phyloP scores from a whole-genome alignment of 2,329 filamentous ascomycete genomes.

The Endothia cerciana region DNA sequence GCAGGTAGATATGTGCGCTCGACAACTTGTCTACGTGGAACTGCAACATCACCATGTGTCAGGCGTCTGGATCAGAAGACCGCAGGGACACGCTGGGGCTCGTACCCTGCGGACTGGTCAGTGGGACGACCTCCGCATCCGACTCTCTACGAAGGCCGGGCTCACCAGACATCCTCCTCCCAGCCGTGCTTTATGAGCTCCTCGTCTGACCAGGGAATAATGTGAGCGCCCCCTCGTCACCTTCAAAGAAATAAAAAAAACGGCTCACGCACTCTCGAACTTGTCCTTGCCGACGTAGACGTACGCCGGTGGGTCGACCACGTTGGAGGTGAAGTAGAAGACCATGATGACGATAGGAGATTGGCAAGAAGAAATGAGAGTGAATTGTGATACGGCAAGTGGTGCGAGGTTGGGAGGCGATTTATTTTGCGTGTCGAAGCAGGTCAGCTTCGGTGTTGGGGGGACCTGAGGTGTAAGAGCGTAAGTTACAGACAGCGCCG shows the following conservation, averaged over 20 bases:
- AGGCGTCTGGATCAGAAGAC: slow-evolving; percentile 7
- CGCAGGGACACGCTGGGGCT: slow-evolving; percentile 9
- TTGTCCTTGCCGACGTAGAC: slow-evolving; percentile 99
- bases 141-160: slow-evolving; percentile 4
- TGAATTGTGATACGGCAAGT: background rate
- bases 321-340: slow-evolving; percentile 90
- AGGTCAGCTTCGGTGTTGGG: background rate
- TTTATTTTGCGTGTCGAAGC: background rate
- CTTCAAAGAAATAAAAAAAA: slow-evolving; percentile 9
- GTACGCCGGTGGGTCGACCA: slow-evolving; percentile 79
- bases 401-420: background rate
- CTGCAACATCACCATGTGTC: slow-evolving; percentile 45
- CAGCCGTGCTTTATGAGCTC: slow-evolving; percentile 92
- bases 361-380: background rate
- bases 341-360: slow-evolving; percentile 65
- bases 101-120: slow-evolving; percentile 38
- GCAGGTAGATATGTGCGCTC: slow-evolving; percentile 93
- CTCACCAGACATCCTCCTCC: slow-evolving; percentile 93
- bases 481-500: background rate
- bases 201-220: slow-evolving; percentile 69
- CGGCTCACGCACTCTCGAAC: slow-evolving; percentile 78
- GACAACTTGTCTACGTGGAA: slow-evolving; percentile 98
- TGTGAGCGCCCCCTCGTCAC: slow-evolving; percentile 25
- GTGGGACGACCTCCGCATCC: background rate
- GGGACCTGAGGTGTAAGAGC: background rate